phyloP scores from a whole-genome alignment of 441 rosid genomes.

The Manihot esculenta region DNA sequence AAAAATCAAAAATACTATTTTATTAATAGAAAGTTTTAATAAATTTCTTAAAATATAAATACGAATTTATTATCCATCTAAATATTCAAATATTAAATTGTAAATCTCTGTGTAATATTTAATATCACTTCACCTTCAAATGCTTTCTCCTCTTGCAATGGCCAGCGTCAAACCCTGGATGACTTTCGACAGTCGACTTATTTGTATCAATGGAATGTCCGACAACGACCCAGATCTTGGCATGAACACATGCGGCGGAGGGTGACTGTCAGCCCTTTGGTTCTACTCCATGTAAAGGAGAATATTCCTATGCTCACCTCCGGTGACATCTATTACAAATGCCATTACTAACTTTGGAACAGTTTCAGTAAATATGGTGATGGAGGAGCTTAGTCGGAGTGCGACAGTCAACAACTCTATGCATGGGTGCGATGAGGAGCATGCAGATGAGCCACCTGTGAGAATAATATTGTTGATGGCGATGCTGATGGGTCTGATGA shows the following conservation, averaged over 20 bases:
- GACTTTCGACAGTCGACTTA: conserved; percentile 38
- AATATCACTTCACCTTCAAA: conserved; percentile 1
- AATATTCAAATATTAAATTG: no score
- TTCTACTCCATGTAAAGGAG: conserved; percentile 13
- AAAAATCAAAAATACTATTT: no score
- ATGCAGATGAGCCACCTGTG: conserved; percentile 31
- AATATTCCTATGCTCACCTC: conserved; percentile 31
- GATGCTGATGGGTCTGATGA: conserved; percentile 40
- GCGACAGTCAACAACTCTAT: conserved; percentile 31
- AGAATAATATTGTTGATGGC: conserved; percentile 36
- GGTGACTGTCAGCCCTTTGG: conserved; percentile 26
- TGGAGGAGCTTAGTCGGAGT: conserved; percentile 31
- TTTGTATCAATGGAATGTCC: no score
- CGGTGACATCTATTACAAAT: conserved; percentile 22
- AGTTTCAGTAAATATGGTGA: conserved; percentile 35
- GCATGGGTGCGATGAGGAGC: conserved; percentile 37
- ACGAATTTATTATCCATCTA: no score
- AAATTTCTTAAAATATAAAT: no score
- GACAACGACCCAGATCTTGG: conserved; percentile 34
- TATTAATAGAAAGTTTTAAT: no score
- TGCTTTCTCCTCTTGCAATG: conserved; percentile 35
- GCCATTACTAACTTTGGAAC: conserved; percentile 35
- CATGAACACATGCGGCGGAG: conserved; percentile 22
- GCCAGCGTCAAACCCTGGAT: conserved; percentile 29
- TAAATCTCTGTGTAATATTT: no score